phyloP scores from a whole-genome alignment of 306 rosid genomes.

The Begonia peltatifolia region DNA sequence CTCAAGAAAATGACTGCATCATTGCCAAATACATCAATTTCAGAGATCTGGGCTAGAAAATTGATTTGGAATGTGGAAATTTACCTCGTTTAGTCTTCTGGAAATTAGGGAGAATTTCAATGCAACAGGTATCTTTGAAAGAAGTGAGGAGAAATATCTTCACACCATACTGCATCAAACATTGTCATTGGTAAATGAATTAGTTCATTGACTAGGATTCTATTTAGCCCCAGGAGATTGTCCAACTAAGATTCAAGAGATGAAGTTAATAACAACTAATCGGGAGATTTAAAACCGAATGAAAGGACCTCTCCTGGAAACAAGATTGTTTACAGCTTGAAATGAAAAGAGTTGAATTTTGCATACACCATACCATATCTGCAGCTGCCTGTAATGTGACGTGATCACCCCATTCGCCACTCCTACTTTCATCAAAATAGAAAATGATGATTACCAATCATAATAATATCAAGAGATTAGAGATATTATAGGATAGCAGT shows the following conservation, averaged over 20 bases:
- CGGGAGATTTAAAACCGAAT: not conserved
- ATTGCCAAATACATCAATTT: conserved; percentile 4
- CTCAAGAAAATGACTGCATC: conserved; percentile 70
- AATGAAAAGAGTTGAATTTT: not conserved
- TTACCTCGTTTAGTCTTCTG: conserved; percentile 56
- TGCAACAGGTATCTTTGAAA: conserved; percentile 70
- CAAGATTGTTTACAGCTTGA: not conserved
- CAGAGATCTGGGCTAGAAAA: not conserved
- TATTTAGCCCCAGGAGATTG: no score
- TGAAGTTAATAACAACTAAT: conserved; percentile 8
- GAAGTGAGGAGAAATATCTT: conserved; percentile 70
- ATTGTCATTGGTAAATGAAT: not conserved
- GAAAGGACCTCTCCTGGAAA: no score
- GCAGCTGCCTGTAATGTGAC: conserved; percentile 90
- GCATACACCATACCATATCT: conserved; percentile 31
- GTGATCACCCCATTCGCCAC: conserved; percentile 93
- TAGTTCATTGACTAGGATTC: no score
- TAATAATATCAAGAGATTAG: no score
- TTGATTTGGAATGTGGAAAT: not conserved
- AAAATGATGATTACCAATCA: not conserved
- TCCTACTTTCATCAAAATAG: conserved; percentile 35
- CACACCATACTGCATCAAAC: conserved; percentile 45
- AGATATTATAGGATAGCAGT: not conserved
- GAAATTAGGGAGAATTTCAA: conserved; percentile 67
- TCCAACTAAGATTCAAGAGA: no score